phyloP scores from a whole-genome alignment of 345 rosid species.

The Heritiera littoralis region DNA sequence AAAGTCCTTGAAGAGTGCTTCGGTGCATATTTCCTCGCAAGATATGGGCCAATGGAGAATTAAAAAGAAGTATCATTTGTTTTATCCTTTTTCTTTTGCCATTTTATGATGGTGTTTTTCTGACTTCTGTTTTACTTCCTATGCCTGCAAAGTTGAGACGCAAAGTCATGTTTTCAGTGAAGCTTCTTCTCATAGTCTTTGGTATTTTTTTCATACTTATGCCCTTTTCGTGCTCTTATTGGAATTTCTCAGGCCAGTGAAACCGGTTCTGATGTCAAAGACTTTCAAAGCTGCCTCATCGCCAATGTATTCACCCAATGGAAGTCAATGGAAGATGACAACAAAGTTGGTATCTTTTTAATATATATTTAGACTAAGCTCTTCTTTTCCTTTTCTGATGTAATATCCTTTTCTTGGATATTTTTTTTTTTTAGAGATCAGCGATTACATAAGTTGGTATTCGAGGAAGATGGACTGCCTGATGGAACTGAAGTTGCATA shows the following conservation, averaged over 20 bases:
- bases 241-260: constrained; percentile 18
- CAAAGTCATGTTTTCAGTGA: not conserved
- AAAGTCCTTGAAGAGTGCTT: constrained; percentile 36
- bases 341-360: constrained; percentile 42
- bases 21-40: constrained; percentile 33
- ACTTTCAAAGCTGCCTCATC: constrained; percentile 19
- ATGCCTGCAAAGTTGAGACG: not conserved
- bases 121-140: constrained; percentile 6
- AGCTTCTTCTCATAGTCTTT: not conserved
- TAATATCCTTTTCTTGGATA: constrained; percentile 16
- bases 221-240: not conserved
- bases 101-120: not conserved
- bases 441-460: constrained; percentile 79
- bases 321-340: constrained; percentile 30
- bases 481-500: constrained; percentile 98
- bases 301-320: not conserved
- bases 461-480: constrained; percentile 81
- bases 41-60: constrained; percentile 37
- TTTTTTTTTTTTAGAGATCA: constrained; percentile 59
- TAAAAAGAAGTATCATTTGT: constrained; percentile 17
- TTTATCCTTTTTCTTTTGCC: constrained; percentile 1
- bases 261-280: constrained; percentile 14
- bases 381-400: constrained; percentile 24
- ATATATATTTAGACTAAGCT: constrained; percentile 21
- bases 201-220: not conserved